Evolutionary conservation across 2,329 filamentous ascomycete genomes (phyloP), one percentile per base, ranked within the genome.

Genomic region (Hypomyces perniciosus): DNA sequence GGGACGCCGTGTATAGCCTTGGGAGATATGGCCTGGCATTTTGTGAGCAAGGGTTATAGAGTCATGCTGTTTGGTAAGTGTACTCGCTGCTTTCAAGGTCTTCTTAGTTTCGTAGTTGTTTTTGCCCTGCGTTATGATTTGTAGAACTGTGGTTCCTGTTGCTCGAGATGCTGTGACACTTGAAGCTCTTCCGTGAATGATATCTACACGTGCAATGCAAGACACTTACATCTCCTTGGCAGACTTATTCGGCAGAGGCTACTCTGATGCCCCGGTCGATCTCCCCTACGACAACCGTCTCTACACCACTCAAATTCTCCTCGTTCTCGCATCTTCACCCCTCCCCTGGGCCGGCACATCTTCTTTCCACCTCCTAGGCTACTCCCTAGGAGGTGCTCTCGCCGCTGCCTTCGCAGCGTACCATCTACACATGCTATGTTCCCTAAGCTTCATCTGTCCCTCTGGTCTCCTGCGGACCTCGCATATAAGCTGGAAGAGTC

Each of bases 321-420:
- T 86, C 8, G 81, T 78, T 7, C 70, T 88, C n/a, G 73, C 79
- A 1, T 86, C 84, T 1, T 88, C 84, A 0, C 65, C 70, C 1
- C 61, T 85, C 3, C 51, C 74, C 1, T 88, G 83, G 84, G 69
- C 68, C 4, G 65, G 69, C 30, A 69, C 72, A 46, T 70, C 71
- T 6, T 75, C 74, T 47, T 92, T 93, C 65, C 80, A 83, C 54
- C 70, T 95, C 5, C 69, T 90, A 4, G 90, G 89, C 2, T 95
- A 93, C 66, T 90, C 86, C 0, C 75, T 95, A 0, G 89, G 90
- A 42, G 90, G 89, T 34, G 86, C 85, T 10, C 78, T 95, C 38
- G 77, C 80, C 1, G 83, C 81, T 8, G 76, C 82, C 20, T 92
- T 93, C 62, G 79, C 86, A 1, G 76, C 79, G 1, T 81, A 81